Evolutionary conservation across 805 yeast species (phyloP), one percentile per base, ranked within the genome.

Genomic region (Limtongia smithiae): DNA sequence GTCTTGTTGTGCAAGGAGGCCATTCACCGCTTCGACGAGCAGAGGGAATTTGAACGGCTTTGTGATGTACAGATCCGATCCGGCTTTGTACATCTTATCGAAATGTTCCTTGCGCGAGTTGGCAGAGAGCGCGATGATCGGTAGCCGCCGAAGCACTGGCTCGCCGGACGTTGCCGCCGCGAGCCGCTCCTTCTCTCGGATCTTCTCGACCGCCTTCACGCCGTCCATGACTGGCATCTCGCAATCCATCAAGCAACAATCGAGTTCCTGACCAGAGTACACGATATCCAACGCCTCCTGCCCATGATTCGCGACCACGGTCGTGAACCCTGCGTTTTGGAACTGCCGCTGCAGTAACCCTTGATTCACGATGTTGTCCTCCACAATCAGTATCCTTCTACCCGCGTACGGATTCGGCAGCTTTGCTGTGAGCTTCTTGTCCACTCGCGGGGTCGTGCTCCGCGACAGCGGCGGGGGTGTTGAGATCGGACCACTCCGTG

Each of bases 301-400:
- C 17, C 98, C 98, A 67, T 93, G 95, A 56, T 85, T 81, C 0
- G 96, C 97, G 62, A 91, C 79, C 35, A 91, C 75, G 54, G 83
- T 78, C 1, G 66, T 68, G 51, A 85, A 77, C 0, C 96, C 96
- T 68, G 91, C 97, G 20, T 89, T 70, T 45, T 76, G 78, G 50
- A 93, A 71, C 96, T 93, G 90, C 48, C 97, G 72, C 61, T 78
- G 81, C 62, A 90, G 86, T 14, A 93, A 97, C 68, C 89, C 95
- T 65, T 91, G 97, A 64, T 93, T 93, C 7, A 93, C 96, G 58
- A 77, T 71, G 62, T 93, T 93, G 62, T 93, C 98, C 65, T 48
- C 98, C 0, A 96, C 97, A n/a, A 93, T 90, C 37, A 93, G 71
- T 15, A 91, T 81, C 46, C 31, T 74, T 68, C 37, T 60, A 17